Conservation (phyloP, 2,329 filamentous ascomycete species). For the Beauveria asiatica region DNA sequence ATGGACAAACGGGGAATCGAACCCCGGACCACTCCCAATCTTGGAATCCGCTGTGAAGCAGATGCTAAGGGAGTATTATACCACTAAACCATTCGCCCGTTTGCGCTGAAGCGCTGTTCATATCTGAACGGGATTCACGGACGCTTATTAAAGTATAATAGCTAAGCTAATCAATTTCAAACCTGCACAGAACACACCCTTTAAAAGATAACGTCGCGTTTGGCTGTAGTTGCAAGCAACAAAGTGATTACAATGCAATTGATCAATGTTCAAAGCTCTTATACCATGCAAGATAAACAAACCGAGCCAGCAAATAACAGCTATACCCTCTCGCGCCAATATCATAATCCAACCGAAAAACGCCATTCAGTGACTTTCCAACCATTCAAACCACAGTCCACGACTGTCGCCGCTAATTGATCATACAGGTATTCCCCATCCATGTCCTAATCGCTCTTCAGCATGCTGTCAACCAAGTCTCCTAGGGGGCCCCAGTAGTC, state of each 20-base stretch:
- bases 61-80: constrained; percentile 12
- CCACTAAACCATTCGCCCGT: constrained; percentile 11
- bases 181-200: background rate
- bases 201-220: background rate
- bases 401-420: background rate
- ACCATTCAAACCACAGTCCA: background rate
- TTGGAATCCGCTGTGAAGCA: background rate
- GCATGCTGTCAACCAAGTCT: constrained; percentile 95
- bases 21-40: constrained; percentile 14
- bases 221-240: background rate
- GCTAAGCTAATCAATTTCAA: rapidly evolving
- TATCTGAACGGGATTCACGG: constrained; percentile 20
- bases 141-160: background rate
- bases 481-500: constrained; percentile 96
- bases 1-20: constrained; percentile 14
- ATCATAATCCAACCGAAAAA: constrained; percentile 3
- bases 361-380: constrained; percentile 5
- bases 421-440: background rate
- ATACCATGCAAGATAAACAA: background rate
- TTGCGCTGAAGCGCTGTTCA: constrained; percentile 9
- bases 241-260: background rate
- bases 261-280: background rate
- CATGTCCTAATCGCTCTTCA: constrained; percentile 67
- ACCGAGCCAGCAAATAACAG: background rate
- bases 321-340: background rate